Conservation (phyloP, 2,329 filamentous ascomycete species). For the Paecilomyces fulvus region DNA sequence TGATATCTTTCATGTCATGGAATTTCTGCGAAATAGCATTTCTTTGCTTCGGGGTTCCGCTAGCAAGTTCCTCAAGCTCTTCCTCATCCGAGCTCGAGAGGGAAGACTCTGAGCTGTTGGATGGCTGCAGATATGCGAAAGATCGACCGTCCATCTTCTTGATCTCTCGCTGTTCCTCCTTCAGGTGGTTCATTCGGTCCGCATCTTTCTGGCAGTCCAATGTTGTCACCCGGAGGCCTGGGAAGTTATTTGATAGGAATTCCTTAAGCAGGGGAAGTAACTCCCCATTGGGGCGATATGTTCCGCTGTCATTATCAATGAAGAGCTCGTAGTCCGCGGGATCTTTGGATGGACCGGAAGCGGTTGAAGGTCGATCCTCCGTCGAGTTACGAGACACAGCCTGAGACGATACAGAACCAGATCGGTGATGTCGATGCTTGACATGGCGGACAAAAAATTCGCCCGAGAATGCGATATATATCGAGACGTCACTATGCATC, state of each 20-base stretch:
- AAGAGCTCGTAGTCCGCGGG: conserved; percentile 67
- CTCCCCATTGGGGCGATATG: conserved; percentile 77
- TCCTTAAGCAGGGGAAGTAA: conserved; percentile 62
- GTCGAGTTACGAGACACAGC: conserved; percentile 8
- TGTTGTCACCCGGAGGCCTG: conserved; percentile 63
- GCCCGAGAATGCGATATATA: conserved; percentile 84
- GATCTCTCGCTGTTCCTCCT: conserved; percentile 61
- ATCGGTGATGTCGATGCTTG: conserved; percentile 31
- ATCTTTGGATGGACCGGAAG: conserved; percentile 40
- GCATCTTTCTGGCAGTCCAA: conserved; percentile 68
- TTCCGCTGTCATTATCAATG: conserved; percentile 93
- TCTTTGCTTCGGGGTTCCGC: conserved; percentile 13
- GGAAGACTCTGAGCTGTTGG: conserved; percentile 33
- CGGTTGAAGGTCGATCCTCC: conserved; percentile 28
- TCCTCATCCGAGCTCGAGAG: conserved; percentile 50
- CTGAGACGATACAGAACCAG: conserved; percentile 27
- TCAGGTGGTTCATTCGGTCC: conserved; percentile 63
- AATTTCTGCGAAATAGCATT: conserved; percentile 20
- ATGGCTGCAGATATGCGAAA: conserved; percentile 47
- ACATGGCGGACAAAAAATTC: conserved; percentile 83
- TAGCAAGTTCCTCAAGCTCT: conserved; percentile 41
- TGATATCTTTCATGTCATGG: conserved; percentile 30
- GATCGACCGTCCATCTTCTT: conserved; percentile 58
- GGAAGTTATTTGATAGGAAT: conserved; percentile 66
- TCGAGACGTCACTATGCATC: conserved; percentile 89